Evolutionary conservation across 2,329 filamentous ascomycete species (phyloP).

Genomic region (Aspergillus amoenus): DNA sequence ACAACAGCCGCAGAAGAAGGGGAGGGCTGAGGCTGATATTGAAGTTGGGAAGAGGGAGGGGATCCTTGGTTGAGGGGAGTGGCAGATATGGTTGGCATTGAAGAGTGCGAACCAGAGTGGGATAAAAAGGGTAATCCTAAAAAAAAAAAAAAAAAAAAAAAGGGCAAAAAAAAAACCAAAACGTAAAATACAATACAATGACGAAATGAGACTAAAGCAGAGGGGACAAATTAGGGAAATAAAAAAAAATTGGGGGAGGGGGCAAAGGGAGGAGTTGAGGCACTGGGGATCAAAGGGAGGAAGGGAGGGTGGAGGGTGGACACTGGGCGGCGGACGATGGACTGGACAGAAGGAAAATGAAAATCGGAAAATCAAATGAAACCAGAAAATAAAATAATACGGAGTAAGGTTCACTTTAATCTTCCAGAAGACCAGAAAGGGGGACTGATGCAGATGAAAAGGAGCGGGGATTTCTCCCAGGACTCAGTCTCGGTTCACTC

Average conservation of each 20-base stretch:
- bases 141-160: conserved; percentile 16
- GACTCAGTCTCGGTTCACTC: background rate
- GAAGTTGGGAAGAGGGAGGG: conserved; percentile 33
- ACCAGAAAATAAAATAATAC: background rate
- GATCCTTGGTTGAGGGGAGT: conserved; percentile 39
- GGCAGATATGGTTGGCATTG: conserved; percentile 44
- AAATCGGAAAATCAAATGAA: conserved; percentile 18
- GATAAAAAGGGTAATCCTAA: conserved; percentile 17
- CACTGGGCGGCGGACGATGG: background rate
- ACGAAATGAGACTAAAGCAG: conserved; percentile 10
- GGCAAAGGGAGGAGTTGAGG: conserved; percentile 7
- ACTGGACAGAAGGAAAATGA: background rate
- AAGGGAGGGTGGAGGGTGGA: conserved; percentile 16
- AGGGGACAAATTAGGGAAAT: conserved; percentile 11
- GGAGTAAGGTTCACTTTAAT: background rate
- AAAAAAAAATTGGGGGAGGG: conserved; percentile 17
- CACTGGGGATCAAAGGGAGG: conserved; percentile 9
- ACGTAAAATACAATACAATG: conserved; percentile 4
- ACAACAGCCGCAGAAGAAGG: conserved; percentile 21
- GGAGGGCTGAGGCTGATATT: conserved; percentile 25
- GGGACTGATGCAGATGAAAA: background rate
- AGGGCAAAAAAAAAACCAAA: conserved; percentile 9
- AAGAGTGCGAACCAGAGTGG: conserved; percentile 37
- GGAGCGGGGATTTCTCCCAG: background rate
- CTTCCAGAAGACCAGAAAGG: background rate